Conservation (phyloP, 2,329 filamentous ascomycete genomes). For the Aspergillus caelatus region DNA sequence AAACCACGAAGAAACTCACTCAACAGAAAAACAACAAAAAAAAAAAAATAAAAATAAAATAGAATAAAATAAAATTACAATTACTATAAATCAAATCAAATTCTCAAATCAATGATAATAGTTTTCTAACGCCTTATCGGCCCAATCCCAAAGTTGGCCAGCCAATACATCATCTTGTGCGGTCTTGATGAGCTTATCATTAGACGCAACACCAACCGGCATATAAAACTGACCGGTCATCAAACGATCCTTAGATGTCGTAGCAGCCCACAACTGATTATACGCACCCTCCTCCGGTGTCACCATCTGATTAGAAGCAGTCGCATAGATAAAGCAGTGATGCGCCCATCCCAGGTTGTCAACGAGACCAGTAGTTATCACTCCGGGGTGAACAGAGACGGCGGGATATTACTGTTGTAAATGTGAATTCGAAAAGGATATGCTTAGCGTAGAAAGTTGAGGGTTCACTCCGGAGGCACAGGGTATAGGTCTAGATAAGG, state of each 20-base stretch:
- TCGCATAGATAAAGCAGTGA: conserved; percentile 3
- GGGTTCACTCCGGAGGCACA: too few relatives aligned
- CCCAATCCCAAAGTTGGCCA: conserved; percentile 6
- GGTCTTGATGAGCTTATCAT: conserved; percentile 5
- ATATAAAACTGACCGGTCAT: conserved; percentile 15
- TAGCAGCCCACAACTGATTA: conserved; percentile 48
- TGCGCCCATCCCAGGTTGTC: conserved; percentile 5
- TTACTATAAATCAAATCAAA: too few relatives aligned
- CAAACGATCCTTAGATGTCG: conserved; percentile 27
- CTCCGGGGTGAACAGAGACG: conserved; percentile 35
- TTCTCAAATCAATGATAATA: background rate
- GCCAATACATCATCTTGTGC: conserved; percentile 14
- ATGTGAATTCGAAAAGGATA: too few relatives aligned
- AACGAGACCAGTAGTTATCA: conserved; percentile 41
- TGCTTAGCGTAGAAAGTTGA: too few relatives aligned
- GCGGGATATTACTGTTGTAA: too few relatives aligned
- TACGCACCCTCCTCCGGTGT: conserved; percentile 41
- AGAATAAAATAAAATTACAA: background rate
- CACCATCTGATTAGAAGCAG: conserved; percentile 16
- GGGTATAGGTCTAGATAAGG: too few relatives aligned
- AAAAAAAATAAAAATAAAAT: background rate
- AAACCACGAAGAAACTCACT: too few relatives aligned
- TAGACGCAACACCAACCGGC: conserved; percentile 12
- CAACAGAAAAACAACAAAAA: too few relatives aligned
- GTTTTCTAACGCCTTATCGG: background rate